Percentiles rank a stretch among this genome's conserved stretches.
Conservation (phyloP, 805 yeast species). For the Torulaspora delbrueckii region DNA sequence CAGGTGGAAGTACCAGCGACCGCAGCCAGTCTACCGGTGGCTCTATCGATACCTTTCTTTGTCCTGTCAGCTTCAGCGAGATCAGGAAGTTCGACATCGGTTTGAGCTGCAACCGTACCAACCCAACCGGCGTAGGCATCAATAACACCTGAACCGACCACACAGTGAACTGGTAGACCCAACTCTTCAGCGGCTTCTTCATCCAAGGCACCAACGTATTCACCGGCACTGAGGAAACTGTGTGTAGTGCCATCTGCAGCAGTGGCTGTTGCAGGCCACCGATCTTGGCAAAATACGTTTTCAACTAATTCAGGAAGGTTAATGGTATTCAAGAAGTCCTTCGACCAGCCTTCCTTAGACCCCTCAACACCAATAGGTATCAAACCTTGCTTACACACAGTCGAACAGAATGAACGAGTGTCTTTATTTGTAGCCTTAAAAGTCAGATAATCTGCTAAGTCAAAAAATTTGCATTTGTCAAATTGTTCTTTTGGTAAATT, state of each 20-base stretch:
- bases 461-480: slow-evolving; percentile 71
- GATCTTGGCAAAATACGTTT: slow-evolving; percentile 66
- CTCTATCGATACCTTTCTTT: slow-evolving; percentile 46
- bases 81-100: slow-evolving; percentile 51
- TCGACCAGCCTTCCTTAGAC: slow-evolving; percentile 84
- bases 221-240: slow-evolving; percentile 79
- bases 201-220: slow-evolving; percentile 70
- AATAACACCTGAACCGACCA: slow-evolving; percentile 92
- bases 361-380: slow-evolving; percentile 90
- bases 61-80: slow-evolving; percentile 47
- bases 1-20: slow-evolving; percentile 99
- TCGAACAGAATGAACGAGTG: slow-evolving; percentile 82
- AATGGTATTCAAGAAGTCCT: slow-evolving; percentile 62
- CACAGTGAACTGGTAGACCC: slow-evolving; percentile 73
- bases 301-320: slow-evolving; percentile 74
- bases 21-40: slow-evolving; percentile 88
- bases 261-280: slow-evolving; percentile 72
- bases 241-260: slow-evolving; percentile 39
- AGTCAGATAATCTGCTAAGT: slow-evolving; percentile 85
- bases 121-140: slow-evolving; percentile 99
- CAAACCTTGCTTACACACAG: slow-evolving; percentile 93
- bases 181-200: slow-evolving; percentile 68
- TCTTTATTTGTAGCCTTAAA: slow-evolving; percentile 86
- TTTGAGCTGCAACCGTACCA: slow-evolving; percentile 93
- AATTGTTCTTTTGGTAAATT: slow-evolving; percentile 63